Conservation (phyloP, 2,329 filamentous ascomycete genomes). For the Myriosclerotinia scirpicola region DNA sequence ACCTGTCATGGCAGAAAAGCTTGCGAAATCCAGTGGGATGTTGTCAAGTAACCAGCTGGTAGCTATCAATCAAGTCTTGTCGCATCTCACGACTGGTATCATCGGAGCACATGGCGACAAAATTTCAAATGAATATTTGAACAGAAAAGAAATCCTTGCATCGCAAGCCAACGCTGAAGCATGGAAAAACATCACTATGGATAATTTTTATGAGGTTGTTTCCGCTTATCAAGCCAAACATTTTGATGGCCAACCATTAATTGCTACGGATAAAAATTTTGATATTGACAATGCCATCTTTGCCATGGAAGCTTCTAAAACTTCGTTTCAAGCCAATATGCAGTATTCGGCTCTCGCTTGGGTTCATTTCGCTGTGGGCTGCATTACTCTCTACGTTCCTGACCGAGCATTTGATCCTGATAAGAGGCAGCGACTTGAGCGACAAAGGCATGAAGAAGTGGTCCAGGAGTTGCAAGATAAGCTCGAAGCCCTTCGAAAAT, state of each 20-base stretch:
- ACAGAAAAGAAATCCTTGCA: neutral
- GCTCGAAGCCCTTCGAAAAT: constrained; percentile 60
- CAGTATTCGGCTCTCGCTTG: constrained; percentile 61
- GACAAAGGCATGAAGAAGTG: constrained; percentile 57
- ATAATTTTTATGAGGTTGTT: neutral
- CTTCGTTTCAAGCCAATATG: constrained; percentile 35
- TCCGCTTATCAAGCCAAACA: neutral
- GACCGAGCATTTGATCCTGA: constrained; percentile 84
- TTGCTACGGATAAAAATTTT: constrained; percentile 35
- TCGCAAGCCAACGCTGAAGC: neutral
- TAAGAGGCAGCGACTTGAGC: constrained; percentile 64
- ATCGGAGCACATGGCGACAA: constrained; percentile 33
- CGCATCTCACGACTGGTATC: constrained; percentile 30
- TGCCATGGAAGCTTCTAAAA: constrained; percentile 38
- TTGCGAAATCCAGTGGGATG: constrained; percentile 31
- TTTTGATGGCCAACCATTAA: constrained; percentile 15
- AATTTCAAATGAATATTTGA: neutral
- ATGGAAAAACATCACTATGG: neutral
- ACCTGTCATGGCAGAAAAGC: constrained; percentile 56
- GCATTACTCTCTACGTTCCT: constrained; percentile 79
- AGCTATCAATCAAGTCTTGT: constrained; percentile 44
- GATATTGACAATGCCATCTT: constrained; percentile 43
- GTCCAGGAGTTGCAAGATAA: constrained; percentile 55
- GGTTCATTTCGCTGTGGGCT: constrained; percentile 71
- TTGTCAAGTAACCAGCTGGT: constrained; percentile 49